These are phyloP conservation scores for Colletotrichum sp. DNA, from an alignment of 2,329 filamentous ascomycete genomes.

Conservation along the genomic window DNA sequence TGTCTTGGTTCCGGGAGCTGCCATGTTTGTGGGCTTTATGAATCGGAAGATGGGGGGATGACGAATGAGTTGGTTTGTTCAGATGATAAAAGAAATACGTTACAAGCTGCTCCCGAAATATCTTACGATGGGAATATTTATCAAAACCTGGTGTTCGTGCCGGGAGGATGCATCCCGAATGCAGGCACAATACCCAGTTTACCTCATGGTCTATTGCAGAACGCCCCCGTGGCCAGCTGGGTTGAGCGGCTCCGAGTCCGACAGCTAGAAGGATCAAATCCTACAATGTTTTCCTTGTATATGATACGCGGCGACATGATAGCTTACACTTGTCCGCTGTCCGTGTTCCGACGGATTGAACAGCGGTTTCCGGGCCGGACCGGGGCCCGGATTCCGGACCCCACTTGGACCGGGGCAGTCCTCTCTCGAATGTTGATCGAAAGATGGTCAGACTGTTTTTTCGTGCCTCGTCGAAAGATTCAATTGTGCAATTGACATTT, in stretches of 20 bases:
- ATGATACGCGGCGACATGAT: not conserved
- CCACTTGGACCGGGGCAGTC: not conserved
- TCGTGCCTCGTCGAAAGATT: not conserved
- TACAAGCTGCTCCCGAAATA: not conserved
- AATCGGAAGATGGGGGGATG: not conserved
- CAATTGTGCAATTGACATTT: not conserved
- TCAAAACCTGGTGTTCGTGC: not conserved
- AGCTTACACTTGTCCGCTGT: not conserved
- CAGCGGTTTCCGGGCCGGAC: not conserved
- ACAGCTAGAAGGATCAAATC: not conserved
- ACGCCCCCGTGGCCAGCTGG: not conserved
- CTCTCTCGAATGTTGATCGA: not conserved
- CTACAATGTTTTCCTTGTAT: not conserved
- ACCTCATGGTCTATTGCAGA: no score
- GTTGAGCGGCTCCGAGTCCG: not conserved
- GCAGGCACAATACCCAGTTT: not conserved
- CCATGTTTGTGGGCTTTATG: not conserved
- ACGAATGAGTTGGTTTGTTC: not conserved
- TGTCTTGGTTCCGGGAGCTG: not conserved
- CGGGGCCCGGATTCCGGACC: not conserved
- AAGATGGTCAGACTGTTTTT: not conserved
- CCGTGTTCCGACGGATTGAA: not conserved
- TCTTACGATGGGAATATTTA: not conserved
- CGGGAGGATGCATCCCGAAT: not conserved
- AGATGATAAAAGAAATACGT: not conserved